A percentile compares a stretch with the other conserved stretches of the same genome.
Conservation (phyloP, 768 basidiomycete species). For the Lactarius pseudohatsudake region DNA sequence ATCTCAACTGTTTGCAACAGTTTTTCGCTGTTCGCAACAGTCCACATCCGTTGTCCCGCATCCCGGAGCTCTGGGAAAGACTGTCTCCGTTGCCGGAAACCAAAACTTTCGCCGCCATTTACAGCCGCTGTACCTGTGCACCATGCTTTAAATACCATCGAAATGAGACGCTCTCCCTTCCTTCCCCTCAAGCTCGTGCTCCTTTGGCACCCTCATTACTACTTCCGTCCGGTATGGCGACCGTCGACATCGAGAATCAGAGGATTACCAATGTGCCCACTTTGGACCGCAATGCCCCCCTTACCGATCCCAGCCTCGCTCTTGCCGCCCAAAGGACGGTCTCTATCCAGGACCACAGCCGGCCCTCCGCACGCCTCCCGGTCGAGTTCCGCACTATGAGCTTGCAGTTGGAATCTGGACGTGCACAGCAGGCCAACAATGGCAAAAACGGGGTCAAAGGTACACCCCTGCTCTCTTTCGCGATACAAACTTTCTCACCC, state of each 20-base stretch:
- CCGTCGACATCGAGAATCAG: constrained; percentile 17
- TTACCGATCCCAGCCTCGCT: background rate
- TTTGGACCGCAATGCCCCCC: background rate
- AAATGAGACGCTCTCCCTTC: background rate
- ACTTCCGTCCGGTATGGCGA: constrained; percentile 7
- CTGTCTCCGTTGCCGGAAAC: background rate
- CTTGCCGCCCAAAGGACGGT: constrained; percentile 13
- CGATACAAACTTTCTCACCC: background rate
- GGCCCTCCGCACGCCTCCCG: constrained; percentile 23
- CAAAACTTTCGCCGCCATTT: background rate
- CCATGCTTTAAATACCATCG: background rate
- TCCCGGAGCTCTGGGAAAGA: background rate
- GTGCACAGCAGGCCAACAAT: background rate
- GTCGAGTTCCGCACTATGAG: constrained; percentile 30
- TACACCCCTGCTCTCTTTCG: background rate
- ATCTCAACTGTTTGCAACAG: background rate
- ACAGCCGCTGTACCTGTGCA: background rate
- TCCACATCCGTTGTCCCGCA: background rate
- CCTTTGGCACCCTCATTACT: background rate
- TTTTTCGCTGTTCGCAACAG: background rate
- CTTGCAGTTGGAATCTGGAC: constrained; percentile 20
- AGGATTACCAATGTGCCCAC: constrained; percentile 8
- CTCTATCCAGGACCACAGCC: constrained; percentile 8
- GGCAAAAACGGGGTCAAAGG: constrained; percentile 18
- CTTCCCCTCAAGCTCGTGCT: background rate